Percentiles rank a stretch among this genome's conserved stretches.
Evolutionary conservation across 1,139 yeast genomes (phyloP).

Genomic region (Yamadazyma dushanensis): DNA sequence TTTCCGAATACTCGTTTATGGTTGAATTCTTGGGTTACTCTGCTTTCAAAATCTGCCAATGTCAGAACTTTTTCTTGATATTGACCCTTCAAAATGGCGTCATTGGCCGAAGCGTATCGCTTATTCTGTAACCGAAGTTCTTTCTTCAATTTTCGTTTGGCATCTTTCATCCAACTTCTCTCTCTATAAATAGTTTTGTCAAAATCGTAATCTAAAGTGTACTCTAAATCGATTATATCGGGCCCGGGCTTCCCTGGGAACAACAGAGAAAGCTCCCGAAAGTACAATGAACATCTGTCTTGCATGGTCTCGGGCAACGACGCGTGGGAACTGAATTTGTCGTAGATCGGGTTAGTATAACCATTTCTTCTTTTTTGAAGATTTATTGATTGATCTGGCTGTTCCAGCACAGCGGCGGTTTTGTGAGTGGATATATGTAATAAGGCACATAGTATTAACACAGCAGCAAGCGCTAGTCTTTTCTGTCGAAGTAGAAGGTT

Average conservation of each 20-base stretch:
- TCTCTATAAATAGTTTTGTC: constrained; percentile 26
- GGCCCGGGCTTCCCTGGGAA: constrained; percentile 11
- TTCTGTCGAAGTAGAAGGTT: constrained; percentile 7
- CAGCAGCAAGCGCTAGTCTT: neutral
- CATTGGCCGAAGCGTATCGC: constrained; percentile 15
- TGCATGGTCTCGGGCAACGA: neutral
- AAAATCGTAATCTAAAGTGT: constrained; percentile 16
- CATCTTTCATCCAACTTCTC: constrained; percentile 26
- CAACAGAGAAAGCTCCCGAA: constrained; percentile 14
- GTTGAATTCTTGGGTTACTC: constrained; percentile 22
- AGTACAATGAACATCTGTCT: constrained; percentile 8
- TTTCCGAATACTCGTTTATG: constrained; percentile 34
- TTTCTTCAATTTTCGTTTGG: constrained; percentile 13
- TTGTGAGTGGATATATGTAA: constrained; percentile 1
- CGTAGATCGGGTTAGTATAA: constrained; percentile 4
- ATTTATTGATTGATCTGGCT: neutral
- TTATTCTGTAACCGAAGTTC: constrained; percentile 16
- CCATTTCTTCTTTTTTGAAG: neutral
- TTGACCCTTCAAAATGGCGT: constrained; percentile 13
- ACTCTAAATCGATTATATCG: constrained; percentile 21
- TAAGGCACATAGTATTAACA: neutral
- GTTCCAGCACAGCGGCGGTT: neutral
- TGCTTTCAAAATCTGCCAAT: constrained; percentile 23
- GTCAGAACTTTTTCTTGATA: constrained; percentile 12
- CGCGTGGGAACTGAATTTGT: constrained; percentile 1